phyloP scores from a whole-genome alignment of 1,284 basidiomycete genomes.

The Leccinum insolens region DNA sequence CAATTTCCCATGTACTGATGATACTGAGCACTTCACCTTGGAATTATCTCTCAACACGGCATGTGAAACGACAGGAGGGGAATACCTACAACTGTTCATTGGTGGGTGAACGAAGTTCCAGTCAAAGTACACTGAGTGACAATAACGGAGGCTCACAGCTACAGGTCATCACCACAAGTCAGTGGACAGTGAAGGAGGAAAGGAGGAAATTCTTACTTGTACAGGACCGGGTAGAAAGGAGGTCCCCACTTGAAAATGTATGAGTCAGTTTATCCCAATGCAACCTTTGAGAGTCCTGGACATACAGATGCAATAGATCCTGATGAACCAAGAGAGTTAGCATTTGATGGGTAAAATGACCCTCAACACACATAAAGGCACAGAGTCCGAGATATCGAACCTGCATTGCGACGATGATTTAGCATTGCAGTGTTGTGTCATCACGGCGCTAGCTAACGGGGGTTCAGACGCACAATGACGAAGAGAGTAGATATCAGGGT shows the following conservation, averaged over 20 bases:
- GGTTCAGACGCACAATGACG: background rate
- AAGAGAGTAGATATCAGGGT: background rate
- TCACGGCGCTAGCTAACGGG: background rate
- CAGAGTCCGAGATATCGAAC: background rate
- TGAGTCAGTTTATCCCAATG: background rate
- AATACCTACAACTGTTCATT: background rate
- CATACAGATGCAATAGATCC: background rate
- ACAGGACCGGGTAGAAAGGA: background rate
- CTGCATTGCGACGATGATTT: background rate
- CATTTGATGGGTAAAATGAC: background rate
- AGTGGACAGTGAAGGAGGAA: background rate
- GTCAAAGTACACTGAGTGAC: background rate
- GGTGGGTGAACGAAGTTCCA: background rate
- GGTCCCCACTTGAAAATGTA: background rate
- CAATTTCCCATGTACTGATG: background rate
- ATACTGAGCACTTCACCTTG: background rate
- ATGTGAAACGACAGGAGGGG: background rate
- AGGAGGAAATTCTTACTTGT: background rate
- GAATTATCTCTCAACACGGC: background rate
- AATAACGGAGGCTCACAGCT: background rate
- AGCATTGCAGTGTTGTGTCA: background rate
- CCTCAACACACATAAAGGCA: background rate
- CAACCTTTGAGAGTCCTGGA: background rate
- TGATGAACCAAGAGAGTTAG: background rate
- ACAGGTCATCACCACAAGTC: background rate